Evolutionary conservation across 805 yeast genomes (phyloP).

Genomic region (Ogataea corticis): DNA sequence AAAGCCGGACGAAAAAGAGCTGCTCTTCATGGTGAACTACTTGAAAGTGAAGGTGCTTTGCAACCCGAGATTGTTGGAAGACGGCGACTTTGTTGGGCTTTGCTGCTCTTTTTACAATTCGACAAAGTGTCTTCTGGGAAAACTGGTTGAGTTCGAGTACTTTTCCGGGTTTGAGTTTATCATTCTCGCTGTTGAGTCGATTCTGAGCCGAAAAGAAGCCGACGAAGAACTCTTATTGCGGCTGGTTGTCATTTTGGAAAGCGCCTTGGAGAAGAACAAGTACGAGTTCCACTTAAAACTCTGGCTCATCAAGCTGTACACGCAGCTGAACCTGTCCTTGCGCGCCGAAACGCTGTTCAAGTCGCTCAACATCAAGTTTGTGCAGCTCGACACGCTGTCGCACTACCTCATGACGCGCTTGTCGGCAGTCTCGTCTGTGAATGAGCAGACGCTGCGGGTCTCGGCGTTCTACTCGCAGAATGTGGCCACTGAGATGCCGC

Average conservation of each 20-base stretch:
- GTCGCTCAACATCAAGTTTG: constrained; percentile 61
- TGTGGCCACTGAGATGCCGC: constrained; percentile 50
- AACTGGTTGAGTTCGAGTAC: constrained; percentile 63
- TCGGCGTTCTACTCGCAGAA: constrained; percentile 51
- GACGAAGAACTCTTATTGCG: constrained; percentile 32
- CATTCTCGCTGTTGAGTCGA: constrained; percentile 49
- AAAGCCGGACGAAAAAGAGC: constrained; percentile 23
- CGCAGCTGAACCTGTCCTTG: constrained; percentile 53
- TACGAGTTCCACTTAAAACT: constrained; percentile 70
- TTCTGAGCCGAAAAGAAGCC: constrained; percentile 20
- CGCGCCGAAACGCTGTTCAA: constrained; percentile 53
- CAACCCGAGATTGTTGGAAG: constrained; percentile 25
- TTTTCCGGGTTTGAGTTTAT: constrained; percentile 68
- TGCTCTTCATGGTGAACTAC: constrained; percentile 32
- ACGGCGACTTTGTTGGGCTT: constrained; percentile 28
- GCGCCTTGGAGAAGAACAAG: constrained; percentile 54
- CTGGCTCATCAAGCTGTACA: constrained; percentile 69
- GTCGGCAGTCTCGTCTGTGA: constrained; percentile 40
- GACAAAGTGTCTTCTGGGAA: constrained; percentile 37
- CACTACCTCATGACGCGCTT: constrained; percentile 52
- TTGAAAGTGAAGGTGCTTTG: constrained; percentile 45
- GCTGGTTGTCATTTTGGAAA: constrained; percentile 58
- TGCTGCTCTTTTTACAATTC: constrained; percentile 42
- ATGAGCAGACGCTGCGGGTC: constrained; percentile 37
- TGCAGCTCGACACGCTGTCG: constrained; percentile 74